These are phyloP conservation scores for Stachybotrys chartarum DNA, from an alignment of 2,329 filamentous ascomycete genomes.

Conservation along the genomic window DNA sequence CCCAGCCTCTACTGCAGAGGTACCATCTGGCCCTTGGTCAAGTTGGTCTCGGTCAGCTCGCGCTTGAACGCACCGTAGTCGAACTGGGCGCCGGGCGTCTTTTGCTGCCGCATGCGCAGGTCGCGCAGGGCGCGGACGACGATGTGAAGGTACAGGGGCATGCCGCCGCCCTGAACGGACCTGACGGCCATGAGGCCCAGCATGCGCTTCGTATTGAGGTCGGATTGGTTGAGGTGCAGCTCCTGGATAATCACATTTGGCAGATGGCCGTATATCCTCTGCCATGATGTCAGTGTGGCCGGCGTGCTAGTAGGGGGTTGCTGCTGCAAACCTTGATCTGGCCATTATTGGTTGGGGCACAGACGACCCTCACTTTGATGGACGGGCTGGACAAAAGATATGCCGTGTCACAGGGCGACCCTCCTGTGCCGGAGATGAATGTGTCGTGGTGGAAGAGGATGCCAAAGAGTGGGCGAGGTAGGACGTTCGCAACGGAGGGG, in stretches of 20 bases:
- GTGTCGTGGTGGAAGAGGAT: conserved; percentile 61
- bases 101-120: conserved; percentile 40
- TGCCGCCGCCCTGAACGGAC: conserved; percentile 20
- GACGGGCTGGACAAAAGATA: conserved; percentile 37
- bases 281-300: not conserved
- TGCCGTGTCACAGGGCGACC: conserved; percentile 52
- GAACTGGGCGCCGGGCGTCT: conserved; percentile 25
- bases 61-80: conserved; percentile 41
- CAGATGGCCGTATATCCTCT: conserved; percentile 33
- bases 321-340: conserved; percentile 25
- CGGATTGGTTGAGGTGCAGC: conserved; percentile 40
- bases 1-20: conserved; percentile 37
- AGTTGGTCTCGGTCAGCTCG: conserved; percentile 18
- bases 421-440: conserved; percentile 39
- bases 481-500: conserved; percentile 30
- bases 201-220: conserved; percentile 53
- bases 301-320: no score
- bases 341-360: conserved; percentile 43
- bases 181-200: conserved; percentile 52
- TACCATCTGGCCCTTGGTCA: conserved; percentile 40
- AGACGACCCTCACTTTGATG: conserved; percentile 45
- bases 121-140: conserved; percentile 49
- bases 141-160: conserved; percentile 53
- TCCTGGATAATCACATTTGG: conserved; percentile 39
- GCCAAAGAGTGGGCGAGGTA: conserved; percentile 47